Evolutionary conservation across 345 rosid species (phyloP).

Genomic region (Eucalyptus paniculata): DNA sequence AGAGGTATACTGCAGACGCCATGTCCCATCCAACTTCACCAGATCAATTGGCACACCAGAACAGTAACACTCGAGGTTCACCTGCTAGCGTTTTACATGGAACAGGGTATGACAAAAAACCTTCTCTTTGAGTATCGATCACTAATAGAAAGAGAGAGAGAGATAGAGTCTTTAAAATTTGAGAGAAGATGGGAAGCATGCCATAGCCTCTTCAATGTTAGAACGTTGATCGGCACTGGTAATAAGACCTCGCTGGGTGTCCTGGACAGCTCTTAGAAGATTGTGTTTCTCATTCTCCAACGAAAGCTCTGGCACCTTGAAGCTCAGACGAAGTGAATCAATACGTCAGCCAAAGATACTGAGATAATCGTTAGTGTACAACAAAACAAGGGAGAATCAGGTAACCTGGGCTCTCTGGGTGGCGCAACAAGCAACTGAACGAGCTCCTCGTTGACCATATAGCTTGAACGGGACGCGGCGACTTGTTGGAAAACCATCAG

Average conservation of each 20-base stretch:
- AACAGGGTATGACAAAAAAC: not conserved
- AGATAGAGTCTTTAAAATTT: not conserved
- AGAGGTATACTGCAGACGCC: conserved; percentile 93
- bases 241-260: conserved; percentile 57
- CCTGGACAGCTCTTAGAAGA: conserved; percentile 58
- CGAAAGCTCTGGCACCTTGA: conserved; percentile 45
- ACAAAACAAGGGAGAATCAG: not conserved
- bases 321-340: not conserved
- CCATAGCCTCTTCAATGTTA: conserved; percentile 77
- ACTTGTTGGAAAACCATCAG: conserved; percentile 5
- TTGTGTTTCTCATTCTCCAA: conserved; percentile 58
- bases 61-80: conserved; percentile 55
- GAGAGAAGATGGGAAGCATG: conserved; percentile 1
- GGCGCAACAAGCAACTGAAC: not conserved
- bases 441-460: conserved; percentile 13
- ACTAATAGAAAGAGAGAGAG: not conserved
- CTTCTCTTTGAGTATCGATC: not conserved
- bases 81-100: conserved; percentile 23
- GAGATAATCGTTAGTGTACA: not conserved
- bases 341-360: not conserved
- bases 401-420: not conserved
- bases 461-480: not conserved
- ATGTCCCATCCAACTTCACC: conserved; percentile 72
- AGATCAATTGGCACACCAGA: conserved; percentile 59
- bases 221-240: conserved; percentile 69